Evolutionary conservation across 768 basidiomycete species (phyloP), one percentile per base, ranked within the genome.

Genomic region (Lentinula sp.): DNA sequence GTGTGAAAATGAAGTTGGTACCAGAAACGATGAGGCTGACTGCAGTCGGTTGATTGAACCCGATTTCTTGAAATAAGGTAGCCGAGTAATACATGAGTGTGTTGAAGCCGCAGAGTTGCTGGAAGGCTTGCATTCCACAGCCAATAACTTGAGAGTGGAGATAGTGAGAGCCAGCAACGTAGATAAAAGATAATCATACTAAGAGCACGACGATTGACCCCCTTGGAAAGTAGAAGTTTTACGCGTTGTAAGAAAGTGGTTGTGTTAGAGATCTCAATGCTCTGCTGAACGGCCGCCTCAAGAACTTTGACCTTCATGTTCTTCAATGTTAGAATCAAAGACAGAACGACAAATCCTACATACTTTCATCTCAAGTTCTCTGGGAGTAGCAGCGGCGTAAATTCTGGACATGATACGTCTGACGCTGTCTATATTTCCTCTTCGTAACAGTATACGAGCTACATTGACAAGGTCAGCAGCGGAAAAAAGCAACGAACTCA

Each of bases 31-130:
- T 87, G 34, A 91, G 80, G 0, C 90, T 89, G 32, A 91, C 88
- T 0, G 89, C 89, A 2, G 89, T 91, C 0, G 91, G 87, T 67
- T 93, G 87, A 68, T 88, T 75, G 73, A 93, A 93, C 0, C 91
- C 91, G 53, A 93, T 88, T 64, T 85, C 79, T 65, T 87, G 82
- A 76, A 93, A 93, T 11, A 93, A 78, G 0, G 89, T 90, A 3
- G 90, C 87, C 21, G 87, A 87, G 68, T 87, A 86, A 66, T 81
- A 57, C 56, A 85, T 84, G 61, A 91, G 79, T 0, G 91, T 90
- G 67, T 93, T 92, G 77, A 91, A 92, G 1, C 91, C 91, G 63
- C 85, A 92, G 0, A 93, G 78, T 68, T 93, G 91, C 68, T 94
- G 91, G 72, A 85, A 87, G 0, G 87, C 89, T 74, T 93, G 91